Evolutionary conservation across 805 yeast genomes (phyloP).

Genomic region (Yamadazyma akitaensis): DNA sequence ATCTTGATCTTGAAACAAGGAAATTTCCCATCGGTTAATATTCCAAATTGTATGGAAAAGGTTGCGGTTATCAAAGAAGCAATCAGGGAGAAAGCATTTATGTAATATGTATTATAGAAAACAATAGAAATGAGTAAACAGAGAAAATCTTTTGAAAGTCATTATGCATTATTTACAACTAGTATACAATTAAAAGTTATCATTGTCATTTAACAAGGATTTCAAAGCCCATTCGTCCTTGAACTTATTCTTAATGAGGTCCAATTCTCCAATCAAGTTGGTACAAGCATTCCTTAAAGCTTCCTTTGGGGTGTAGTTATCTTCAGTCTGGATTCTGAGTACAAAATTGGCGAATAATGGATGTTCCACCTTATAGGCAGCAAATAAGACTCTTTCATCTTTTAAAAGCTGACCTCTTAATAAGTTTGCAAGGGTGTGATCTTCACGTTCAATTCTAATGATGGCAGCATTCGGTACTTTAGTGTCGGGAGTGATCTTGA

Average conservation of each 20-base stretch:
- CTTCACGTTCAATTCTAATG: conserved; percentile 92
- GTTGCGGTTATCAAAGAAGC: conserved; percentile 59
- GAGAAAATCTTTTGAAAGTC: neutral
- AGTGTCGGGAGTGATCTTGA: conserved; percentile 87
- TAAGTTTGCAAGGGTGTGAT: conserved; percentile 92
- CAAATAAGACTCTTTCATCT: conserved; percentile 88
- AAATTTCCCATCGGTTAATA: conserved; percentile 36
- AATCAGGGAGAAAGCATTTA: conserved; percentile 37
- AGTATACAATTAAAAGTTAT: conserved; percentile 6
- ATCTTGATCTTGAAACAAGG: conserved; percentile 40
- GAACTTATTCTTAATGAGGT: conserved; percentile 70
- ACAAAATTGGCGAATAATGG: conserved; percentile 95
- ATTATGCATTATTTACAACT: conserved; percentile 5
- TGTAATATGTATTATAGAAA: conserved; percentile 10
- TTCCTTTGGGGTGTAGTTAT: conserved; percentile 86
- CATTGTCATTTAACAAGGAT: conserved; percentile 52
- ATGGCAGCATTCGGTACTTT: conserved; percentile 94
- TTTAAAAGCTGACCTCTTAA: conserved; percentile 80
- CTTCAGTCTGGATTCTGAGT: conserved; percentile 93
- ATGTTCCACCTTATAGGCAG: conserved; percentile 97
- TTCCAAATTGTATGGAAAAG: conserved; percentile 43
- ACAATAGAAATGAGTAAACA: neutral
- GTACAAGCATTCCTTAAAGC: conserved; percentile 91
- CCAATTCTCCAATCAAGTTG: conserved; percentile 74
- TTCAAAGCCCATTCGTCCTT: conserved; percentile 91